phyloP scores from a whole-genome alignment of 2,329 filamentous ascomycete species.

The Madurella fahalii region DNA sequence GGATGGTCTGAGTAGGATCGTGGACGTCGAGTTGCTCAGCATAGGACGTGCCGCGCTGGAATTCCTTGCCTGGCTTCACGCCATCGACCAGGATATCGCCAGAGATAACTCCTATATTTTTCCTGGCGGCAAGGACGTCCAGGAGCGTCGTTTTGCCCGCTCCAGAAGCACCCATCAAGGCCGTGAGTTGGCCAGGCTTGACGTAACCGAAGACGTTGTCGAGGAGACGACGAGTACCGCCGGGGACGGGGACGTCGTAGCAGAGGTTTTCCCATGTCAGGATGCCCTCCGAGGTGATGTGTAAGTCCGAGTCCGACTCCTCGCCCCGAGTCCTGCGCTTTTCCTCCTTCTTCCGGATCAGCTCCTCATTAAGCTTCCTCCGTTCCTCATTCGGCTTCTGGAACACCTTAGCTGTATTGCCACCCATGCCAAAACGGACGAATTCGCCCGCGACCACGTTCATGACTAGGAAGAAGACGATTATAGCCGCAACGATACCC shows the following conservation, averaged over 20 bases:
- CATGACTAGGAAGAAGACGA: constrained; percentile 68
- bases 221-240: constrained; percentile 53
- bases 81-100: constrained; percentile 58
- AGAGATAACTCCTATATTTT: constrained; percentile 57
- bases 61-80: constrained; percentile 52
- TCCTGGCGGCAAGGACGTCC: constrained; percentile 64
- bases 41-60: constrained; percentile 59
- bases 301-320: constrained; percentile 47
- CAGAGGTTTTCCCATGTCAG: constrained; percentile 84
- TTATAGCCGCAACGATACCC: constrained; percentile 73
- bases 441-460: constrained; percentile 78
- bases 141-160: constrained; percentile 84
- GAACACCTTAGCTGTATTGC: constrained; percentile 76
- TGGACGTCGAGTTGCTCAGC: constrained; percentile 61
- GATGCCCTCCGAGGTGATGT: constrained; percentile 58
- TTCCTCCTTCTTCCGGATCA: constrained; percentile 56
- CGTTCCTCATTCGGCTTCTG: constrained; percentile 65
- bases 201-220: constrained; percentile 63
- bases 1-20: constrained; percentile 58
- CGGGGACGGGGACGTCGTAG: constrained; percentile 64
- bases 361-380: constrained; percentile 59
- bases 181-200: constrained; percentile 71
- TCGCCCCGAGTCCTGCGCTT: constrained; percentile 46
- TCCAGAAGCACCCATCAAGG: constrained; percentile 78
- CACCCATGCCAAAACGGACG: constrained; percentile 72